Evolutionary conservation across 1,139 yeast genomes (phyloP), one percentile per base, ranked within the genome.

Genomic region (Waltiozyma solani): DNA sequence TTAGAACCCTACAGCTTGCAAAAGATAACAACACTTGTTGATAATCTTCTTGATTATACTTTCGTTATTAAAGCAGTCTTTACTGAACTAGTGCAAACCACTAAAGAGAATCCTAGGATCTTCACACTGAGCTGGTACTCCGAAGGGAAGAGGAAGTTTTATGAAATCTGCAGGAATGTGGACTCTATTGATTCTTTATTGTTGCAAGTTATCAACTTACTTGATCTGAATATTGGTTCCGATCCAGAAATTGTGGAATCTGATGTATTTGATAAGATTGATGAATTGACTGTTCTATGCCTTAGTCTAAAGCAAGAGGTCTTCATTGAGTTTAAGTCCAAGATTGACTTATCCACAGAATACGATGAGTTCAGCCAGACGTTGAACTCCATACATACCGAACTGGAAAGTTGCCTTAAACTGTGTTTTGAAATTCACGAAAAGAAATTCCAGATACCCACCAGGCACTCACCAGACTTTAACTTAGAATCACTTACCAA

Each of bases 341-440:
- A 64, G 37, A 60, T 78, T 11, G 81, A 74, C 42, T 59, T 79
- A 9, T 67, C 82, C 1, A 61, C 69, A 12, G 79, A 76, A 44
- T 79, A 69, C 58, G 61, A 67, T 38, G 93, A 82, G 49, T 67
- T 65, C 38, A 66, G 66, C 35, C 62, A 62, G 30, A 73, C 79
- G 21, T 65, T 81, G 44, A 62, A 62, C 13, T 68, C 78, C 1
- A 65, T 80, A 24, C 66, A 66, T 27, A 53, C 54, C 17, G 84
- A 79, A 45, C 63, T 78, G 17, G 69, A 66, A 34, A 58, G 58
- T 14, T 74, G 80, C 49, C 56, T 66, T 31, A 62, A 64, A 39
- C 53, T 53, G 31, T 62, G 67, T 29, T 52, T 62, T 40, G 60
- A 58, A 37, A 54, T 73, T 7, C 67, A 64, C 48, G 69, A 71